Evolutionary conservation across 768 basidiomycete species (phyloP).

Genomic region (Lactarius hengduanensis): DNA sequence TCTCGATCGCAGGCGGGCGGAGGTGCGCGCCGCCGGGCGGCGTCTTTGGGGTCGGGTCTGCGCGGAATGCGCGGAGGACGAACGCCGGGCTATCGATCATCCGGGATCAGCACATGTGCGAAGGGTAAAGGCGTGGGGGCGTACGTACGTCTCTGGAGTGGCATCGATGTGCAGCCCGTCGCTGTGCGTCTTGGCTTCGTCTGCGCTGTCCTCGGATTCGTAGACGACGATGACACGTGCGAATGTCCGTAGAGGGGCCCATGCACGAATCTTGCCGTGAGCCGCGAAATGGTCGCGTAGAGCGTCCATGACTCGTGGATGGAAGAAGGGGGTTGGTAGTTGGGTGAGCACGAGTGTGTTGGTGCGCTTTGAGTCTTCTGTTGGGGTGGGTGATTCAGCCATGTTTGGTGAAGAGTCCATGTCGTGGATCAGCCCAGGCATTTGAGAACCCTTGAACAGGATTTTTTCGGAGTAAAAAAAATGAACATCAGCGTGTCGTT

Average conservation of each 20-base stretch:
- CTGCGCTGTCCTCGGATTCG: slow-evolving; percentile 57
- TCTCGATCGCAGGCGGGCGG: slow-evolving; percentile 74
- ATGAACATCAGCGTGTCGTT: neutral
- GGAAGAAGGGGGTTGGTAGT: slow-evolving; percentile 76
- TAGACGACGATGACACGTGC: slow-evolving; percentile 83
- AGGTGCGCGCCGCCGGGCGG: slow-evolving; percentile 40
- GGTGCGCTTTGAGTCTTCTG: slow-evolving; percentile 43
- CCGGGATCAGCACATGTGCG: slow-evolving; percentile 3
- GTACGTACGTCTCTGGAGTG: slow-evolving; percentile 48
- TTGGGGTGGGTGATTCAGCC: slow-evolving; percentile 9
- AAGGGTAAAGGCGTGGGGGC: no score
- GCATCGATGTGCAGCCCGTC: slow-evolving; percentile 63
- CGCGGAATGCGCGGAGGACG: slow-evolving; percentile 67
- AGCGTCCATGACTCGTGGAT: slow-evolving; percentile 61
- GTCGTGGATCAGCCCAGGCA: slow-evolving; percentile 24
- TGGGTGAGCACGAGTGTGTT: slow-evolving; percentile 85
- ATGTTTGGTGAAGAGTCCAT: slow-evolving; percentile 12
- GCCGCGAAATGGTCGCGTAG: slow-evolving; percentile 68
- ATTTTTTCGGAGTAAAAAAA: neutral
- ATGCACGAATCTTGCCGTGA: slow-evolving; percentile 83
- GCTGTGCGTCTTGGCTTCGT: slow-evolving; percentile 61
- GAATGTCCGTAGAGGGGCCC: slow-evolving; percentile 85
- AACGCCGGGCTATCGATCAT: slow-evolving; percentile 45
- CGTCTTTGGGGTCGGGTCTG: slow-evolving; percentile 58
- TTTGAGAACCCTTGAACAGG: neutral